phyloP scores from a whole-genome alignment of 495 filamentous ascomycete genomes.

The Xylaria nigripes region DNA sequence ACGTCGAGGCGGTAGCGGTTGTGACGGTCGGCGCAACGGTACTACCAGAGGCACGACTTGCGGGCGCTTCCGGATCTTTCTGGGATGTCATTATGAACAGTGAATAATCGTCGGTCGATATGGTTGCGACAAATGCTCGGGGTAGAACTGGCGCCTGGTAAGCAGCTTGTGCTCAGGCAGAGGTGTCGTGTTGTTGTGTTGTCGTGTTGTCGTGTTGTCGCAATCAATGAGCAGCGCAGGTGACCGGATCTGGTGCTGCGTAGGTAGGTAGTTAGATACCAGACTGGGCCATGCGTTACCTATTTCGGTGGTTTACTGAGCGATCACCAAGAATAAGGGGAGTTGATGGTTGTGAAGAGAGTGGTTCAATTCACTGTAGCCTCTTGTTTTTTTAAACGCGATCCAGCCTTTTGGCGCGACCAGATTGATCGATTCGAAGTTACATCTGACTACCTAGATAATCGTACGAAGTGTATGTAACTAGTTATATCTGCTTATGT shows the following conservation, averaged over 20 bases:
- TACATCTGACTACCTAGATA: background rate
- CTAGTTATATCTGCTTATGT: too few relatives aligned
- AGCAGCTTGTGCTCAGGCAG: background rate
- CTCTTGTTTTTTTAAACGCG: conserved; percentile 11
- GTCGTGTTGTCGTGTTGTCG: background rate
- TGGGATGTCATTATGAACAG: conserved; percentile 21
- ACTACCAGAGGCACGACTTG: conserved; percentile 1
- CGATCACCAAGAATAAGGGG: background rate
- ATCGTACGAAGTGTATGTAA: too few relatives aligned
- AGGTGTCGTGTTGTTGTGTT: background rate
- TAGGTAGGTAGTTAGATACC: background rate
- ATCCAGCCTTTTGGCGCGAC: conserved; percentile 4
- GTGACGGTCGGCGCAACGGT: conserved; percentile 9
- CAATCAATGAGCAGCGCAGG: background rate
- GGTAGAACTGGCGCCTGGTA: background rate
- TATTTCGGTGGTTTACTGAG: background rate
- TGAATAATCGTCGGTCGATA: background rate
- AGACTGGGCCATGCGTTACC: background rate
- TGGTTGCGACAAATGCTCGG: conserved; percentile 1
- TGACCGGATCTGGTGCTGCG: background rate
- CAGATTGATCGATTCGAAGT: background rate
- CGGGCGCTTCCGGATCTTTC: conserved; percentile 17
- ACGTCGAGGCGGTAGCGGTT: conserved; percentile 15
- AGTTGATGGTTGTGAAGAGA: background rate
- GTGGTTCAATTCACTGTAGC: background rate